A percentile compares a stretch with the other conserved stretches of the same genome.
phyloP scores from a whole-genome alignment of 2,329 filamentous ascomycete species.

The Apiospora pterosperma region DNA sequence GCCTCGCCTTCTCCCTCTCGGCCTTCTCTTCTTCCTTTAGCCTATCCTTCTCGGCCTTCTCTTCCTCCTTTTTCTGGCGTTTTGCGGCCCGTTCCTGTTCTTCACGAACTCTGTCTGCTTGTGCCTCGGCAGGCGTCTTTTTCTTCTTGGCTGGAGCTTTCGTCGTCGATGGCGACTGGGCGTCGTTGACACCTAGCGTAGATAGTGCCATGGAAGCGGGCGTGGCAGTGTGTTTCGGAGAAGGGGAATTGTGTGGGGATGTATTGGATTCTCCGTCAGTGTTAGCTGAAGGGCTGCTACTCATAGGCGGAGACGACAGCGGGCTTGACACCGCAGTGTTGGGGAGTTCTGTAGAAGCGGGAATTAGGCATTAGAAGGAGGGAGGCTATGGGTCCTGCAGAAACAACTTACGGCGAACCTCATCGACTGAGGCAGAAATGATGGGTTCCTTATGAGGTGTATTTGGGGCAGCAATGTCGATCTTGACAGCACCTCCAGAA shows the following conservation, averaged over 20 bases:
- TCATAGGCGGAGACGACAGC: constrained; percentile 14
- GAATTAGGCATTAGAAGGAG: background rate
- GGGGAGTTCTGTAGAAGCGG: constrained; percentile 1
- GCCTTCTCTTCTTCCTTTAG: constrained; percentile 24
- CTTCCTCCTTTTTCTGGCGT: constrained; percentile 45
- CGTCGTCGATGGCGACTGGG: constrained; percentile 11
- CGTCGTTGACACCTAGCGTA: constrained; percentile 3
- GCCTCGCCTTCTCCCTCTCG: constrained; percentile 11
- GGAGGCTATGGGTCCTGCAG: background rate
- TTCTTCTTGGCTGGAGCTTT: constrained; percentile 27
- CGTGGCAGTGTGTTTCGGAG: constrained; percentile 25
- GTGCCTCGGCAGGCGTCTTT: constrained; percentile 26
- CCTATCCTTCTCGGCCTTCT: constrained; percentile 39
- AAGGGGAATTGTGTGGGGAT: constrained; percentile 32
- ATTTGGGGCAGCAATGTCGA: constrained; percentile 20
- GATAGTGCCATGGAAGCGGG: constrained; percentile 16
- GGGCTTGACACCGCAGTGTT: constrained; percentile 5
- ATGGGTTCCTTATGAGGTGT: constrained; percentile 9
- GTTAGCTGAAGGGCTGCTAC: constrained; percentile 31
- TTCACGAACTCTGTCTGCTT: constrained; percentile 27
- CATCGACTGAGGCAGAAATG: background rate
- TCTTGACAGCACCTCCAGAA: constrained; percentile 9
- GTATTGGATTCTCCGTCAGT: constrained; percentile 41
- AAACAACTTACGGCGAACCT: background rate
- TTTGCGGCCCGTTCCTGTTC: constrained; percentile 42